Conservation (phyloP, 1,139 yeast species). For the Saccharomyces hybrid region DNA sequence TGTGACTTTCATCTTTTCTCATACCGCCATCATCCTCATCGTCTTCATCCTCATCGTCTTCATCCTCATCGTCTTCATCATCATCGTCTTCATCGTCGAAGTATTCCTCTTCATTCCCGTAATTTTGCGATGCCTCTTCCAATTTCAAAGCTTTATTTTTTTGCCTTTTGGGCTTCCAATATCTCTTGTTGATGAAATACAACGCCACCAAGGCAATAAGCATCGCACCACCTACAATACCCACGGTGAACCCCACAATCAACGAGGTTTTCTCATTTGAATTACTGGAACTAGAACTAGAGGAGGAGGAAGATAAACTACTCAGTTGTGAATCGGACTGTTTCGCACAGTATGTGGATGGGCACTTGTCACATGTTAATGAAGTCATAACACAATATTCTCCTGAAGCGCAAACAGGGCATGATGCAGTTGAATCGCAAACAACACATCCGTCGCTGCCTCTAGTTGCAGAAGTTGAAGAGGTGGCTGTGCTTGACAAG, state of each 20-base stretch:
- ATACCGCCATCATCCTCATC: constrained; percentile 10
- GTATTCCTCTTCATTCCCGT: constrained; percentile 10
- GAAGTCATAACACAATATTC: constrained; percentile 47
- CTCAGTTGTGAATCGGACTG: constrained; percentile 11
- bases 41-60: constrained; percentile 11
- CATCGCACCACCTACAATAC: constrained; percentile 54
- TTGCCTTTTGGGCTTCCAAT: constrained; percentile 32
- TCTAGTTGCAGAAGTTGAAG: constrained; percentile 8
- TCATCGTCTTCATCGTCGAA: constrained; percentile 12
- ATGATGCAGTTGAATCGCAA: constrained; percentile 38
- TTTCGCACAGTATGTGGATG: constrained; percentile 47
- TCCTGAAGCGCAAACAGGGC: constrained; percentile 50
- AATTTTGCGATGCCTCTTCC: constrained; percentile 17
- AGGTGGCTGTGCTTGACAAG: not conserved
- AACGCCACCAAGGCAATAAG: not conserved
- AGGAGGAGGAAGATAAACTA: constrained; percentile 6
- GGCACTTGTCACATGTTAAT: constrained; percentile 52
- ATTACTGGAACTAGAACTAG: not conserved
- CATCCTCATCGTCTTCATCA: constrained; percentile 10
- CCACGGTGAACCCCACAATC: constrained; percentile 39
- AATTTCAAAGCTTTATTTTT: constrained; percentile 13
- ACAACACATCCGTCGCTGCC: constrained; percentile 39
- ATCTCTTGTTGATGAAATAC: constrained; percentile 32
- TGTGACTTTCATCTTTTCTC: constrained; percentile 18
- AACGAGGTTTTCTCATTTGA: not conserved